A percentile compares a stretch with the other conserved stretches of the same genome.
Evolutionary conservation across 1,139 yeast genomes (phyloP).

Genomic region (Lodderomyces elongisporus): DNA sequence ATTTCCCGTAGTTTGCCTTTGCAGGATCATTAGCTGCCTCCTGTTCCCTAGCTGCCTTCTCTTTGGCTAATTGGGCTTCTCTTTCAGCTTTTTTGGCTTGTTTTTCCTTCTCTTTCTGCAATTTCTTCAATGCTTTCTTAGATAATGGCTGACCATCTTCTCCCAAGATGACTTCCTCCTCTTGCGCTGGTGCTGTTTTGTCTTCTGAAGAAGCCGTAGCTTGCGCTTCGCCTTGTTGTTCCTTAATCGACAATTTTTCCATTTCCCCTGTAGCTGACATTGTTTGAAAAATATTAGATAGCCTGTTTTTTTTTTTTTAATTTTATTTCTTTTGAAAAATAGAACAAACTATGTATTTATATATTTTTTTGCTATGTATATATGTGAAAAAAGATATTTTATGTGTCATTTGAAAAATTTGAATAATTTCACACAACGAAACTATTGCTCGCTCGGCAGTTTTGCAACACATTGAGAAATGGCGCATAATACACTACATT

Average conservation of each 20-base stretch:
- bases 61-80: constrained; percentile 83
- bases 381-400: no score
- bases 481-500: no score
- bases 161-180: constrained; percentile 43
- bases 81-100: constrained; percentile 90
- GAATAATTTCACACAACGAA: no score
- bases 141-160: constrained; percentile 94
- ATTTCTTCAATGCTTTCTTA: constrained; percentile 90
- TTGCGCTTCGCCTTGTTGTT: constrained; percentile 12
- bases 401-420: no score
- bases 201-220: constrained; percentile 12
- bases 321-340: no score
- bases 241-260: constrained; percentile 12
- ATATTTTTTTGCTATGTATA: no score
- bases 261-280: constrained; percentile 13
- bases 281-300: no score
- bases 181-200: constrained; percentile 11
- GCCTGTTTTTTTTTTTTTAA: no score
- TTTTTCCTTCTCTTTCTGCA: constrained; percentile 90
- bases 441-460: no score
- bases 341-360: no score
- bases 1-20: constrained; percentile 80
- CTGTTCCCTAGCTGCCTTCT: constrained; percentile 78
- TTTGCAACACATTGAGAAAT: no score
- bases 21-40: constrained; percentile 73